Evolutionary conservation across 164 flowering plant genomes (phyloP), one percentile per base, ranked within the genome.

Genomic region (Sextonia rubra): DNA sequence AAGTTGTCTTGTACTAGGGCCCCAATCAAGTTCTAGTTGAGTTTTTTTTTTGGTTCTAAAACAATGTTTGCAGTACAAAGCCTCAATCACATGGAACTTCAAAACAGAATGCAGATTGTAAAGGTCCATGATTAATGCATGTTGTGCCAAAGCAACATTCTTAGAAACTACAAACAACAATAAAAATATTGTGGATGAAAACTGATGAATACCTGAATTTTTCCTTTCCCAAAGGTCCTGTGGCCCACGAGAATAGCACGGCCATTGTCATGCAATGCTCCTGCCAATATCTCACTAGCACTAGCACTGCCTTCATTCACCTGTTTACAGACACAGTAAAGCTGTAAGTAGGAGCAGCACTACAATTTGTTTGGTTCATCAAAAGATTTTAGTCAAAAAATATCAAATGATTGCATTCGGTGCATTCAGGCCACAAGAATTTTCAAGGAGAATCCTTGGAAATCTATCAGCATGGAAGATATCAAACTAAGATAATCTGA

Each of bases 261-360:
- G 27, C 98, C 96, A 80, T 89, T 95, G 73, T 92, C 99, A 79
- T 90, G 99, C 68, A 94, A 82, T 25, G 99, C 98, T n/a, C 97
- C 98, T 2, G 99, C 98, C 80, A 95, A 82, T 71, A 94, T 92
- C 87, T 95, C 99, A 72, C 97, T 92, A 24, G 97, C 99, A 80
- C 99, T 95, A 44, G 98, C 97, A 76, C 99, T 95, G 62, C 98
- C 96, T 79, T 92, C 97, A 78, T 95, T 93, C 48, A 95, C 97
- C 99, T 95, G 72, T 80, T 79, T 60, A 32, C 47, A 58, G 25
- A n/a, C 26, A 56, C 22, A 26, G 18, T 22, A n/a, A 47, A 62
- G 29, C 29, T 37, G 47, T 22, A 47, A 71, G 47, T 44, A 18
- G 37, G 20, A 69, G 27, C 9, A 58, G 20, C 30, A 4, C 11